Evolutionary conservation across 805 yeast genomes (phyloP), one percentile per base, ranked within the genome.

Genomic region (Lipomyces anomalus): DNA sequence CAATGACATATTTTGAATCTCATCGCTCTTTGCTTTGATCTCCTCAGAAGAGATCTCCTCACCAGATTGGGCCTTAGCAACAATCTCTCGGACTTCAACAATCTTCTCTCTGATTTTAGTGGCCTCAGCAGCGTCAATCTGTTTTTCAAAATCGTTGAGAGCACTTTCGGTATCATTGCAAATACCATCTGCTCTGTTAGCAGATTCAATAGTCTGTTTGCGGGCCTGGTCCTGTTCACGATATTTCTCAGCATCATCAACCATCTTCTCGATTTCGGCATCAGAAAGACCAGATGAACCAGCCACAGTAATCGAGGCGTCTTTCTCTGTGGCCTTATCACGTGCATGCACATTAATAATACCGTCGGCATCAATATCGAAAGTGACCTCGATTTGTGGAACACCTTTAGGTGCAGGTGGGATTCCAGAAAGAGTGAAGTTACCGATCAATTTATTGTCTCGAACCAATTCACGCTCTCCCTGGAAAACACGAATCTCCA

Each of bases 391-490:
- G 64, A 84, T 84, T 74, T 84, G 94, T 57, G 94, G 94, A 58
- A 84, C 90, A 75, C 94, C 94, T 81, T 84, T 84, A 70, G 92
- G 89, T 60, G 92, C 92, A 57, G 94, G 94, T 64, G 94, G 96
- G 60, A 88, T 88, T 71, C 96, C 96, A 56, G 92, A 75, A 63
- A 88, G 78, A 53, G 95, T 88, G 74, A 88, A 88, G 84, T 89
- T 88, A 71, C 97, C 97, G 68, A 88, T 85, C 68, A 89, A 79
- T 76, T 89, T 88, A 85, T 88, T 88, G 78, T 88, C 97, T 75
- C 95, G 84, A 64, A 90, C 95, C 66, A 89, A 81, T 75, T 88
- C 96, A 78, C 97, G 85, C 79, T 88, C 97, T 77, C 97, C 97
- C 76, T 88, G 96, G 95, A 86, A 89, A 51, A 88, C 97, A 75